phyloP scores from a whole-genome alignment of 1,284 basidiomycete species.

The Trametes sp. region DNA sequence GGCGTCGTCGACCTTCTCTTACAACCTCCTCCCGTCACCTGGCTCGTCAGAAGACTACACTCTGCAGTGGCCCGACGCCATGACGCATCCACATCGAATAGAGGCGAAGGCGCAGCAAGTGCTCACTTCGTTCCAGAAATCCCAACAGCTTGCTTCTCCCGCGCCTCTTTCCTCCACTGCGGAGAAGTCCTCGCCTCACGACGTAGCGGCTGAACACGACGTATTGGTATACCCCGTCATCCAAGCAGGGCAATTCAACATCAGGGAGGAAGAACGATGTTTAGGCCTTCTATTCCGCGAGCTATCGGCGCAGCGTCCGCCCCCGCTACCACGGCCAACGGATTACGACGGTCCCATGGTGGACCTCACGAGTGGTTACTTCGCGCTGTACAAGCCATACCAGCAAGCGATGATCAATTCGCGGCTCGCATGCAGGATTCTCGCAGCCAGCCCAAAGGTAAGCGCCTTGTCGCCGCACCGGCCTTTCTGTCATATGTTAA shows the following conservation, averaged over 20 bases:
- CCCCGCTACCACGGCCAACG: slow-evolving; percentile 2
- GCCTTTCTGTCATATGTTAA: neutral
- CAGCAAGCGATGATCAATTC: slow-evolving; percentile 75
- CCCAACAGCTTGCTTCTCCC: slow-evolving; percentile 41
- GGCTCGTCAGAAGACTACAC: slow-evolving; percentile 45
- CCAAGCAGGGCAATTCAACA: slow-evolving; percentile 84
- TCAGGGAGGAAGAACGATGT: slow-evolving; percentile 82
- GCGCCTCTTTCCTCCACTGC: slow-evolving; percentile 4
- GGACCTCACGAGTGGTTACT: slow-evolving; percentile 95
- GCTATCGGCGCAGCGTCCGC: slow-evolving; percentile 34
- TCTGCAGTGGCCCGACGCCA: slow-evolving; percentile 64
- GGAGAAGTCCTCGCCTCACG: neutral
- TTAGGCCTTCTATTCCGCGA: slow-evolving; percentile 66
- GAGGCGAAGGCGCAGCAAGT: slow-evolving; percentile 58
- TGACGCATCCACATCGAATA: slow-evolving; percentile 66
- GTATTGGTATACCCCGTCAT: slow-evolving; percentile 82
- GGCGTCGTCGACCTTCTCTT: slow-evolving; percentile 79
- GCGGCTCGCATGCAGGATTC: slow-evolving; percentile 72
- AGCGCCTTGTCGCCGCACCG: slow-evolving; percentile 29
- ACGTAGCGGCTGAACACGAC: slow-evolving; percentile 43
- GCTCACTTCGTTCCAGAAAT: slow-evolving; percentile 59
- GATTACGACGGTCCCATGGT: slow-evolving; percentile 52
- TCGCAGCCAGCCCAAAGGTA: slow-evolving; percentile 90
- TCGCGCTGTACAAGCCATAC: slow-evolving; percentile 88
- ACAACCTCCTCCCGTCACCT: slow-evolving; percentile 55